Conservation (phyloP, 2,329 filamentous ascomycete species). For the Colletotrichum orchidophilum region DNA sequence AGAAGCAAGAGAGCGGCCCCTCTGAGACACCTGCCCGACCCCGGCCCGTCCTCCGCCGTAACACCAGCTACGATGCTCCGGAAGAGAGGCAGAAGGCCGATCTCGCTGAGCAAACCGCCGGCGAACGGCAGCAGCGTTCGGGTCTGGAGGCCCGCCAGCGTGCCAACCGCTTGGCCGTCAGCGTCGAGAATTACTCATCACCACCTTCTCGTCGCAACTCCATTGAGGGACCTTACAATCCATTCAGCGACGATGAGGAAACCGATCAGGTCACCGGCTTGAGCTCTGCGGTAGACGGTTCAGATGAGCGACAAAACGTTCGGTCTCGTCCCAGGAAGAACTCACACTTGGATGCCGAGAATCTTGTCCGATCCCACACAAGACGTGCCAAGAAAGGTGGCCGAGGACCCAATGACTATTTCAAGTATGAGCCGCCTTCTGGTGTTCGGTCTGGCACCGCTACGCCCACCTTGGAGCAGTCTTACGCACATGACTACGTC, state of each 20-base stretch:
- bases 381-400: conserved; percentile 39
- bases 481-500: conserved; percentile 66
- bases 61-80: conserved; percentile 53
- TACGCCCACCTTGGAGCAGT: conserved; percentile 55
- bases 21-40: conserved; percentile 37
- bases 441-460: conserved; percentile 46
- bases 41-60: conserved; percentile 51
- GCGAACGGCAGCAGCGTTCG: conserved; percentile 49
- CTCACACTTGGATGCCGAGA: conserved; percentile 42
- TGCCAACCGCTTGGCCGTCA: conserved; percentile 50
- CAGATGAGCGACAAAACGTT: conserved; percentile 2
- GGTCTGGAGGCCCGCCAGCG: conserved; percentile 51
- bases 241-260: conserved; percentile 28
- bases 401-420: conserved; percentile 38
- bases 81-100: conserved; percentile 52
- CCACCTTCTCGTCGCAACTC: conserved; percentile 34
- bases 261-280: not conserved
- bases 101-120: conserved; percentile 48
- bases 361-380: conserved; percentile 46
- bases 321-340: conserved; percentile 29
- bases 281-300: conserved; percentile 11
- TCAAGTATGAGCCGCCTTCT: conserved; percentile 38
- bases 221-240: conserved; percentile 4
- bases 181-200: conserved; percentile 49
- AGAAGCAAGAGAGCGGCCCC: conserved; percentile 34